These are phyloP conservation scores for Tylopilus rubrobrunneus DNA, from an alignment of 768 basidiomycete genomes.

Conservation along the genomic window DNA sequence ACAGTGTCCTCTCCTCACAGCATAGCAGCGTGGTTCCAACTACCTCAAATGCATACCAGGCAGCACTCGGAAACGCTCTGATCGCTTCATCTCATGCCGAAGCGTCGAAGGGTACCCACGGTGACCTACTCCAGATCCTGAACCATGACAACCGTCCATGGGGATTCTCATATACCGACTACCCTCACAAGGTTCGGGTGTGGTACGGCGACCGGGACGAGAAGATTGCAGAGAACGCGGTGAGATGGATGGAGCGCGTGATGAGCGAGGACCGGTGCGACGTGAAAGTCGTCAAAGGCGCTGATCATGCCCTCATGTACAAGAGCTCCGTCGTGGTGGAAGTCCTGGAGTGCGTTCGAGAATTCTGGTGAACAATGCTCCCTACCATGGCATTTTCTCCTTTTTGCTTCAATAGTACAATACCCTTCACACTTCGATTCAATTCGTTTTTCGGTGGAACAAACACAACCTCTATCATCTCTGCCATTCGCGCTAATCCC, in stretches of 20 bases:
- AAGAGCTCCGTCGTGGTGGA: constrained; percentile 83
- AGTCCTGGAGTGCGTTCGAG: constrained; percentile 66
- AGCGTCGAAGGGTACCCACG: constrained; percentile 85
- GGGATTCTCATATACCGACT: constrained; percentile 85
- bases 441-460: constrained; percentile 17
- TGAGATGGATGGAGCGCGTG: constrained; percentile 87
- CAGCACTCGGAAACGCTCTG: constrained; percentile 81
- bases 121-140: constrained; percentile 87
- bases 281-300: constrained; percentile 80
- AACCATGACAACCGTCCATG: constrained; percentile 85
- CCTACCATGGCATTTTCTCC: constrained; percentile 3
- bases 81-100: constrained; percentile 95
- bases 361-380: constrained; percentile 43
- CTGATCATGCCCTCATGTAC: constrained; percentile 94
- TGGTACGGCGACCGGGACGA: constrained; percentile 96
- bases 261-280: constrained; percentile 74
- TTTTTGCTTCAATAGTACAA: constrained; percentile 8
- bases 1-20: constrained; percentile 37
- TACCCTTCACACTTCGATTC: constrained; percentile 11
- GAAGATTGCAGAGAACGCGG: constrained; percentile 85
- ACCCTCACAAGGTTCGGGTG: constrained; percentile 72
- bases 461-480: background rate
- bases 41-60: constrained; percentile 42
- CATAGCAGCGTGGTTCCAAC: constrained; percentile 21
- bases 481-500: constrained; percentile 6